phyloP scores from a whole-genome alignment of 305 asterid species.

The Solanum hybrid region DNA sequence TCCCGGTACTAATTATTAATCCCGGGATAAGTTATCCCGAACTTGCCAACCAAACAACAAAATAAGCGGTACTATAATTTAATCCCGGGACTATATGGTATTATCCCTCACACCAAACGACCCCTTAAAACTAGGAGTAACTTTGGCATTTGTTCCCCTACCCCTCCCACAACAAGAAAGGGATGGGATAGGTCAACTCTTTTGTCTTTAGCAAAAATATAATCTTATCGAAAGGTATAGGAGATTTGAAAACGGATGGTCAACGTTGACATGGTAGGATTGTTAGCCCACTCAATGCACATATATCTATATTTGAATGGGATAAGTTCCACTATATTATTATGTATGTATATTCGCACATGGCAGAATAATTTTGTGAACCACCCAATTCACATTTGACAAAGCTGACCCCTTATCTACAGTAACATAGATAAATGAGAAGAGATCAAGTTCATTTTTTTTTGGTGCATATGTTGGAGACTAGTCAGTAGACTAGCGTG shows the following conservation, averaged over 20 bases:
- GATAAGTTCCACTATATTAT: not conserved
- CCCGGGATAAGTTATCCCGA: no score
- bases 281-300: not conserved
- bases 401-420: not conserved
- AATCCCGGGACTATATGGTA: no score
- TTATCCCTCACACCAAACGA: no score
- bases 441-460: no score
- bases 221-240: not conserved
- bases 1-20: no score
- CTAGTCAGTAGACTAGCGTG: not conserved
- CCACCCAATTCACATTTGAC: not conserved
- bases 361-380: slow-evolving; percentile 1
- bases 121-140: not conserved
- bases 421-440: not conserved
- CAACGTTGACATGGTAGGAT: not conserved
- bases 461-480: no score
- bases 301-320: not conserved
- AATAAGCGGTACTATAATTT: no score
- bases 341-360: not conserved
- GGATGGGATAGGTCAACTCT: not conserved
- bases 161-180: not conserved
- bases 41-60: no score
- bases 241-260: not conserved
- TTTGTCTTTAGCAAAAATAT: not conserved
- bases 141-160: not conserved